Evolutionary conservation across 495 filamentous ascomycete genomes (phyloP).

Genomic region (Tuber aestivum): DNA sequence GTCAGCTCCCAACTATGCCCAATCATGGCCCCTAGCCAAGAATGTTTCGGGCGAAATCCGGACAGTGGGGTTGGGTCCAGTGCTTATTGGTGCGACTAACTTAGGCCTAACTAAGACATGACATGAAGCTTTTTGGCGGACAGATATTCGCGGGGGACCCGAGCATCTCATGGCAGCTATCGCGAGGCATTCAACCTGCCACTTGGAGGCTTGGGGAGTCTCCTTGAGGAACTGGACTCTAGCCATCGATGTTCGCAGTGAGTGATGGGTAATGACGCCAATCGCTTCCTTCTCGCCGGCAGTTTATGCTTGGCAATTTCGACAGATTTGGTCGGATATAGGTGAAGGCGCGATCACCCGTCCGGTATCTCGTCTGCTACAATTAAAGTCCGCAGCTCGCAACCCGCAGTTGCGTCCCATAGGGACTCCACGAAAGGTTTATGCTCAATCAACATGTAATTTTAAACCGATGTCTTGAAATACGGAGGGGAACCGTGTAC

Average conservation of each 20-base stretch:
- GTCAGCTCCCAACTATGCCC: neutral
- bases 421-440: neutral
- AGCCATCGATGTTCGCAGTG: neutral
- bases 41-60: neutral
- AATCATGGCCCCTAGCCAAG: neutral
- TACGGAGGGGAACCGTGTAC: neutral
- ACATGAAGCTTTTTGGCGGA: neutral
- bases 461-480: conserved; percentile 3
- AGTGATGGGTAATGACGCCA: neutral
- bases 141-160: neutral
- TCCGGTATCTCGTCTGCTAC: neutral
- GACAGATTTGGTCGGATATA: neutral
- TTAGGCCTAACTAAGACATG: neutral
- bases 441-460: neutral
- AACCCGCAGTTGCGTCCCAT: neutral
- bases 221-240: neutral
- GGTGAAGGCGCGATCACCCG: neutral
- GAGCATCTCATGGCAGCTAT: neutral
- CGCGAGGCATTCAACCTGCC: neutral
- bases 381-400: neutral
- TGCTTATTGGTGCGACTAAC: neutral
- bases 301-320: neutral
- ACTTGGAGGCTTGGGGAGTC: neutral
- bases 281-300: neutral
- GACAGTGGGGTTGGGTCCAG: neutral